Conservation (phyloP, 306 rosid species). For the Castanospermum australe region DNA sequence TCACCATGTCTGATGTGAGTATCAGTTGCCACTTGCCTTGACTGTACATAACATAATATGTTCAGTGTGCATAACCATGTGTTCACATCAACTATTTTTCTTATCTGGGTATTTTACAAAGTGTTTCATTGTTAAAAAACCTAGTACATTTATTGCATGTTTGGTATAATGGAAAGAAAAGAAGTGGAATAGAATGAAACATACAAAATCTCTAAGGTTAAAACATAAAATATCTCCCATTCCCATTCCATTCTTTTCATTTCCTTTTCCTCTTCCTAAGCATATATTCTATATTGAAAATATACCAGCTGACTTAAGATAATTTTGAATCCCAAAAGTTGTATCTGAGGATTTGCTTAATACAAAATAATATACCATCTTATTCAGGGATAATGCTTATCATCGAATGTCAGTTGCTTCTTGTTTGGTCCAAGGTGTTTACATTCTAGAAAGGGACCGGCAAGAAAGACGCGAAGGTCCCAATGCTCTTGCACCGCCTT, state of each 20-base stretch:
- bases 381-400: slow-evolving; percentile 67
- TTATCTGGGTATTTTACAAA: not conserved
- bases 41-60: not conserved
- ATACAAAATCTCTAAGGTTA: no score
- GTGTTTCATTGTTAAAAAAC: not conserved
- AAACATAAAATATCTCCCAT: no score
- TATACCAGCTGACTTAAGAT: not conserved
- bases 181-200: no score
- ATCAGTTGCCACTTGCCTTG: not conserved
- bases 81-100: not conserved
- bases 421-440: slow-evolving; percentile 90
- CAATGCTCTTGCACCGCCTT: slow-evolving; percentile 81
- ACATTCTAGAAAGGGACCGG: slow-evolving; percentile 75
- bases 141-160: not conserved
- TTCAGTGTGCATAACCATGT: not conserved
- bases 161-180: no score
- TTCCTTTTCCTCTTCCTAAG: no score
- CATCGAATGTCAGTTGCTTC: slow-evolving; percentile 86
- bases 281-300: not conserved
- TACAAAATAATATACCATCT: not conserved
- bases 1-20: not conserved
- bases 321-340: slow-evolving; percentile 5
- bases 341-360: not conserved
- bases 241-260: no score
- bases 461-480: slow-evolving; percentile 69